A percentile compares a stretch with the other conserved stretches of the same genome.
phyloP scores from a whole-genome alignment of 192 early-diverging fungal species.

The Paraglomus occultum region DNA sequence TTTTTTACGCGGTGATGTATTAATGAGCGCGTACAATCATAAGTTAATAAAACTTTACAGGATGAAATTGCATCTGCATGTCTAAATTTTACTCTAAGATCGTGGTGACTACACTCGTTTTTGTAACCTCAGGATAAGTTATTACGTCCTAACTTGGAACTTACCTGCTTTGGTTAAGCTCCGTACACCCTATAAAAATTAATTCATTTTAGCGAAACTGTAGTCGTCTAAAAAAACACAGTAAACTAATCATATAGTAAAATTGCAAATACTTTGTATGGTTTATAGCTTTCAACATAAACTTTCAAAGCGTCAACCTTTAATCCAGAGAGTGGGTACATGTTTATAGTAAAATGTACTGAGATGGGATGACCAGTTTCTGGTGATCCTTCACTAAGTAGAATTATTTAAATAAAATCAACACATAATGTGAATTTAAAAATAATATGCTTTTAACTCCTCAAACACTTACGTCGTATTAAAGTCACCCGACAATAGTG shows the following conservation, averaged over 20 bases:
- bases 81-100: no score
- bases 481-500: constrained; percentile 61
- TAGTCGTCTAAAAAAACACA: background rate
- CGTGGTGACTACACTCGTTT: no score
- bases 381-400: constrained; percentile 42
- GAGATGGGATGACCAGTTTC: constrained; percentile 54
- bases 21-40: no score
- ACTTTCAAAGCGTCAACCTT: constrained; percentile 69
- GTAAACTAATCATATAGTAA: background rate
- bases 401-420: background rate
- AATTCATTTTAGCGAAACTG: background rate
- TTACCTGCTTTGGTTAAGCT: constrained; percentile 62
- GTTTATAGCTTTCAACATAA: constrained; percentile 73
- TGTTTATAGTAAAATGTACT: constrained; percentile 68
- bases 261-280: constrained; percentile 59
- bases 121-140: no score
- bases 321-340: constrained; percentile 68
- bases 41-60: no score
- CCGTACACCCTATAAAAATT: constrained; percentile 44
- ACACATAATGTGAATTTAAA: background rate
- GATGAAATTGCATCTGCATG: no score
- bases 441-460: background rate
- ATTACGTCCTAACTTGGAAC: constrained; percentile 58
- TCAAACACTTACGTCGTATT: constrained; percentile 22
- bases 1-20: no score